These are phyloP conservation scores for Trichoderma simmonsii DNA, from an alignment of 2,329 filamentous ascomycete species.

Conservation along the genomic window DNA sequence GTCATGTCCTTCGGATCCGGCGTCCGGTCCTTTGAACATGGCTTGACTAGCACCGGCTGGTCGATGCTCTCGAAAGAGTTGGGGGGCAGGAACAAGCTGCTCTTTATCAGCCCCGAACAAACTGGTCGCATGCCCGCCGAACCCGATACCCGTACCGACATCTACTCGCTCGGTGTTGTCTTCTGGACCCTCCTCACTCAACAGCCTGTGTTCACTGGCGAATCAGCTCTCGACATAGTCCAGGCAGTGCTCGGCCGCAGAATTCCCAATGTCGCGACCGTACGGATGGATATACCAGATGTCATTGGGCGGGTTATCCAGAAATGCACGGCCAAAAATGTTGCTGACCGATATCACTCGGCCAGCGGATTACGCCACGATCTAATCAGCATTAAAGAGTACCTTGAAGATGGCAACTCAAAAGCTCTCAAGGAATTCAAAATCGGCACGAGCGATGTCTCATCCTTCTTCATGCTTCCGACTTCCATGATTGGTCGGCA, in stretches of 20 bases:
- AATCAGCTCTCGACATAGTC: slow-evolving; percentile 82
- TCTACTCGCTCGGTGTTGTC: slow-evolving; percentile 85
- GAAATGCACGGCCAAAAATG: slow-evolving; percentile 87
- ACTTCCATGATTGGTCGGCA: slow-evolving; percentile 76
- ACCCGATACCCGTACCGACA: slow-evolving; percentile 87
- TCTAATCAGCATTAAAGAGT: slow-evolving; percentile 67
- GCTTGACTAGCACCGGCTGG: slow-evolving; percentile 83
- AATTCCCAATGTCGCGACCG: slow-evolving; percentile 71
- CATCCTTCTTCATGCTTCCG: slow-evolving; percentile 87
- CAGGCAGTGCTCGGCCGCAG: slow-evolving; percentile 81
- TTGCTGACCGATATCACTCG: slow-evolving; percentile 85
- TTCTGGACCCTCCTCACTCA: slow-evolving; percentile 86
- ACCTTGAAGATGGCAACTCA: slow-evolving; percentile 72
- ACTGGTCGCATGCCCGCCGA: slow-evolving; percentile 90
- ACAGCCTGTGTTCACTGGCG: slow-evolving; percentile 74
- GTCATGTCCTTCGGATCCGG: slow-evolving; percentile 85
- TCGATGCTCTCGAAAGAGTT: slow-evolving; percentile 75
- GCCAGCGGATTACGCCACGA: slow-evolving; percentile 83
- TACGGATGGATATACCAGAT: slow-evolving; percentile 80
- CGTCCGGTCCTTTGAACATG: slow-evolving; percentile 83
- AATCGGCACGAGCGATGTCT: slow-evolving; percentile 81
- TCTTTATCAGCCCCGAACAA: slow-evolving; percentile 92
- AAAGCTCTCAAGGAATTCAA: slow-evolving; percentile 68
- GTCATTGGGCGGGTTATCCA: slow-evolving; percentile 79
- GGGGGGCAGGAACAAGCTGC: slow-evolving; percentile 82